Conservation (phyloP, 176 grass and related monocot species). For the Puccinellia tenuiflora region DNA sequence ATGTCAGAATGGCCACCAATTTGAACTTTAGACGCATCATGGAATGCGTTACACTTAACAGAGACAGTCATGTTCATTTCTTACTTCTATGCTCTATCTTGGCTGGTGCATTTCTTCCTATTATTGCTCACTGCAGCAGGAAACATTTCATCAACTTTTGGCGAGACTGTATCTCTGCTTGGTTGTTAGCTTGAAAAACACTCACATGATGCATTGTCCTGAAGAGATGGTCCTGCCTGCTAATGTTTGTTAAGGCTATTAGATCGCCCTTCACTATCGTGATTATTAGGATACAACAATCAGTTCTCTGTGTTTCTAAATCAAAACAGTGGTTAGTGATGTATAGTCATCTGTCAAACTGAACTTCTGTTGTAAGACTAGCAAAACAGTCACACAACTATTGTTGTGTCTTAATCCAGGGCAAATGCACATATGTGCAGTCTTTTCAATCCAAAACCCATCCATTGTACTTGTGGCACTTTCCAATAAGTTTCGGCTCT, state of each 20-base stretch:
- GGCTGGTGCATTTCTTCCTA: not conserved
- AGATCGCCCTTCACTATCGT: constrained; percentile 1
- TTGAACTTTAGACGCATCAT: not conserved
- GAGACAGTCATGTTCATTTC: not conserved
- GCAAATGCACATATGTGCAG: not conserved
- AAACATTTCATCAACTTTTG: constrained; percentile 3
- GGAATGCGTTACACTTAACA: not conserved
- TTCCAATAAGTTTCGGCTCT: too few species aligned
- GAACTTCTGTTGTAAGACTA: not conserved
- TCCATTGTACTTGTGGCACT: not conserved
- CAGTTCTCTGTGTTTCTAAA: not conserved
- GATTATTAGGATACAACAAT: constrained; percentile 15
- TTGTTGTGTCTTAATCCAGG: not conserved
- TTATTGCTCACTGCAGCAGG: not conserved
- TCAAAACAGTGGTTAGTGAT: not conserved
- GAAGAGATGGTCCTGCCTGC: constrained; percentile 5
- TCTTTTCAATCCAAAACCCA: not conserved
- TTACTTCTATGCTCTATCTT: not conserved
- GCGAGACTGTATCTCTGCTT: not conserved
- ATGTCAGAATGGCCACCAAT: not conserved
- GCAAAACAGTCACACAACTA: not conserved
- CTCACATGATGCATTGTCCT: not conserved
- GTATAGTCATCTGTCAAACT: not conserved
- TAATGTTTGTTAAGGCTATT: constrained; percentile 19
- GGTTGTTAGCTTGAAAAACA: constrained; percentile 18